A percentile compares a stretch with the other conserved stretches of the same genome.
phyloP scores from a whole-genome alignment of 2,329 filamentous ascomycete species.

The Ampelomyces quisqualis region DNA sequence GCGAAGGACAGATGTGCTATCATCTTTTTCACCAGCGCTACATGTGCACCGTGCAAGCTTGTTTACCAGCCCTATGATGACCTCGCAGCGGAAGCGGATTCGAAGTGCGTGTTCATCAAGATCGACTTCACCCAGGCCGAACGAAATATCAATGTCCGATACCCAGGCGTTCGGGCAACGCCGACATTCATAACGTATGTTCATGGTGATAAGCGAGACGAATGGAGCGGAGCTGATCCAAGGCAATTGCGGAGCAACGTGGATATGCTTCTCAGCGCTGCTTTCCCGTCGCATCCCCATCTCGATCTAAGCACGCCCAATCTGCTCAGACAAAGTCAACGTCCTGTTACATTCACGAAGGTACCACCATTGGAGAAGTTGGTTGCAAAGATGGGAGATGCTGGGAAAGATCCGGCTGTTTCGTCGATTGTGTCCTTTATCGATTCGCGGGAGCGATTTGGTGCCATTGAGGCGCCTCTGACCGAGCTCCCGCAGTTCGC shows the following conservation, averaged over 20 bases:
- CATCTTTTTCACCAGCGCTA: constrained; percentile 90
- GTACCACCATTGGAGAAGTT: constrained; percentile 81
- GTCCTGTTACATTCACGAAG: constrained; percentile 75
- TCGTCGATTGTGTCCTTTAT: constrained; percentile 70
- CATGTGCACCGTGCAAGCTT: constrained; percentile 79
- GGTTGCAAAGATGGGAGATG: constrained; percentile 69
- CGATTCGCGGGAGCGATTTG: constrained; percentile 58
- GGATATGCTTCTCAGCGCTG: constrained; percentile 71
- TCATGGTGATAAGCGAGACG: constrained; percentile 70
- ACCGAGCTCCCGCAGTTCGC: constrained; percentile 70
- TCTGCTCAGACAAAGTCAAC: constrained; percentile 63
- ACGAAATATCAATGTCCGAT: constrained; percentile 61
- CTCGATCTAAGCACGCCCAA: constrained; percentile 68
- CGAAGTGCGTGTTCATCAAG: constrained; percentile 73
- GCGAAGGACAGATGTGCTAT: constrained; percentile 71
- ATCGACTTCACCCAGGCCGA: constrained; percentile 67
- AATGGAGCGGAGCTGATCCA: constrained; percentile 78
- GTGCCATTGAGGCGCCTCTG: constrained; percentile 65
- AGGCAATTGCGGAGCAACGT: constrained; percentile 69
- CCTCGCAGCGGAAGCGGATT: constrained; percentile 70
- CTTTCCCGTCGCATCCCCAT: constrained; percentile 75
- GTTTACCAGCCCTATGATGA: constrained; percentile 81
- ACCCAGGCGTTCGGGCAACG: constrained; percentile 65
- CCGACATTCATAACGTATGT: constrained; percentile 89
- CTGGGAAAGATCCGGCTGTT: constrained; percentile 62